Evolutionary conservation across 2,329 filamentous ascomycete genomes (phyloP), one percentile per base, ranked within the genome.

Genomic region (Lasiodiplodia sp.): DNA sequence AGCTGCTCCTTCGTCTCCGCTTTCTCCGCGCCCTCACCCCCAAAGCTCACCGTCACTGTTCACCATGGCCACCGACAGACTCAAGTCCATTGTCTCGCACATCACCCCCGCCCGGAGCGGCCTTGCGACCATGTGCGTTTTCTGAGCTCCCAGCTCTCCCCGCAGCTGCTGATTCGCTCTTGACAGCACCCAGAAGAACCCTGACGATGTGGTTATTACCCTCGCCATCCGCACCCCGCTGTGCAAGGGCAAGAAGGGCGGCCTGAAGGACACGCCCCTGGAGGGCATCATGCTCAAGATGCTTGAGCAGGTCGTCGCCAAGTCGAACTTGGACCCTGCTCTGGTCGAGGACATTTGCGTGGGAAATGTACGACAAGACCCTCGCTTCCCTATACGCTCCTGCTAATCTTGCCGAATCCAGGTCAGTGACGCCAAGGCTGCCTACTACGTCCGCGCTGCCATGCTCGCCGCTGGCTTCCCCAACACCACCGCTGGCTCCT

Each of bases 131-230:
- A 92, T 97, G 94, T 97, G 87, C 85, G 91, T 77, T 68, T 67
- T 69, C 63, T 76, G 52, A 18, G 31, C 56, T 68, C n/a, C 62
- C 40, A 55, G 40, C 25, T 69, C 52, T 44, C 31, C 57, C 62
- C 18, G 53, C 64, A 47, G 49, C 40, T 52, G 31, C 67, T 62
- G 58, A 71, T 53, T 14, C 23, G 49, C 62, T 12, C 10, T 34
- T 18, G 12, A 53, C 74, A 97, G 94, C 77, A 94, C 92, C 69
- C 89, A 92, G 74, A 94, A 98, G 86, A 96, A 97, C 81, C 89
- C 94, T 73, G 95, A 98, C 79, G 96, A 99, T 84, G 87, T 99
- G 67, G 96, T 99, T 79, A 97, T 98, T 78, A 99, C 96, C 8
- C 88, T 96, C 69, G 95, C 95, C 34, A 85, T 94, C 75, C 92